Base-by-base conservation (phyloP, 2,329 filamentous ascomycete genomes). In the Verticillium klebahnii region DNA sequence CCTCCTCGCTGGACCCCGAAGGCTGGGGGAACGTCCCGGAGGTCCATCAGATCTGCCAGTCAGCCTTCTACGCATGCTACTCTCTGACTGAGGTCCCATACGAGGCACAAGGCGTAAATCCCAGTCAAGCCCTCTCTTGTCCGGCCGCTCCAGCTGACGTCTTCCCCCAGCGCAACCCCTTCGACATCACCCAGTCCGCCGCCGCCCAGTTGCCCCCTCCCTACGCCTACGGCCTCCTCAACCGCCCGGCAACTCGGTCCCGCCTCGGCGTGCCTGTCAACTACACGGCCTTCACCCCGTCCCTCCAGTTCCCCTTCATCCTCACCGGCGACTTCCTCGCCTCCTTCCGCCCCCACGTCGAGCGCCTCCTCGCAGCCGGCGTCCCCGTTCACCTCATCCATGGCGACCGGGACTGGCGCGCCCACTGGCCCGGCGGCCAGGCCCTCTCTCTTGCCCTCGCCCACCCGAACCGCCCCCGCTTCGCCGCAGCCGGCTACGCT, bases 401-500 rank as follows among this genome's bases (percentile, higher is more conserved):
- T 65, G 83, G 82, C 11, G 83, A 85, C 65, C 75, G 80, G 3
- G 82, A 85, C 66, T 85, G 77, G 64, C 72, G 75, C 19, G 79
- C 75, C 63, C 80, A 81, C 63, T 80, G 84, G 83, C 76, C 85
- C 65, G 88, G 88, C 19, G 88, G 87, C 23, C 79, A 90, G 71
- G 82, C 83, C 2, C 78, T 88, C 59, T 87, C 84, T 23, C 76
- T 89, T 3, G 80, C 84, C 9, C 74, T 88, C 2, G 73, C 80
- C 25, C 62, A 67, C 57, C 32, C 59, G 19, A 74, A 77, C 8
- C 73, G 77, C 36, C 68, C 78, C 55, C 68, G 68, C 14, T 90
- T 90, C 70, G 77, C 78, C 5, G 69, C 75, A 0, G 85, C 89
- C 1, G 89, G 88, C 1, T 92, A 92, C 71, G 81, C 83, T 0